A percentile compares a stretch with the other conserved stretches of the same genome.
Conservation (phyloP, 129 eudicot genomes). For the sunflower (Helianthus annuus) region HanXRQr2.0-SUNRISE NC_035444.2:12737289-12737788, state of each 20-base stretch:
- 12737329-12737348: too few relatives aligned
- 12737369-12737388: too few relatives aligned
- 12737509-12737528: not conserved
- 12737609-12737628: not conserved
- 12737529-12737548: not conserved
- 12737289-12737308: too few relatives aligned
- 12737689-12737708: not conserved
- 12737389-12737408: too few relatives aligned
- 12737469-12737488: not conserved
- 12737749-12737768: not conserved
- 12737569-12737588: slow-evolving; percentile 22
- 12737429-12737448: too few relatives aligned
- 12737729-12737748: not conserved
- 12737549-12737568: not conserved
- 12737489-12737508: not conserved
- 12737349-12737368: too few relatives aligned
- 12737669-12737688: not conserved
- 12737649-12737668: not conserved
- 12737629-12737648: not conserved
- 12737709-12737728: not conserved
- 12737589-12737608: slow-evolving; percentile 21
- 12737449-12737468: too few relatives aligned
- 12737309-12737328: too few relatives aligned
- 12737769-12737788: not conserved
- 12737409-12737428: too few relatives aligned